Conservation (phyloP, 75 land plant species). For the Selaginella moellendorffii region DNA sequence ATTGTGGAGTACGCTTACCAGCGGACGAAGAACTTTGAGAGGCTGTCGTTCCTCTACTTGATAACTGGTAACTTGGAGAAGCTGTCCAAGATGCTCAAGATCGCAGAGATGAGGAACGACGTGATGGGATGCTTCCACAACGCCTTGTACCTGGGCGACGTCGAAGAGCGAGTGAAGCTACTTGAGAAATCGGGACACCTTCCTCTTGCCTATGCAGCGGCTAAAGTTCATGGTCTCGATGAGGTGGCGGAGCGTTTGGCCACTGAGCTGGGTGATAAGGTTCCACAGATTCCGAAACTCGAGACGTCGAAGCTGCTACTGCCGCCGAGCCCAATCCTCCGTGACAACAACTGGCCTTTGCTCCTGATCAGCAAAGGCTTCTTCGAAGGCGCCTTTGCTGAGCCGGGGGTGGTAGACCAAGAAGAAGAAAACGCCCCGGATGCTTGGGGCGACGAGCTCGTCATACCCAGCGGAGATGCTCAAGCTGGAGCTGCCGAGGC, state of each 20-base stretch:
- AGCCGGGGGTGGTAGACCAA: neutral
- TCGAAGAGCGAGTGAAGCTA: constrained; percentile 1
- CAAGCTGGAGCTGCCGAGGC: constrained; percentile 20
- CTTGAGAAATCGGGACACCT: neutral
- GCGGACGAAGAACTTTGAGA: constrained; percentile 5
- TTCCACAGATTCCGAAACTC: neutral
- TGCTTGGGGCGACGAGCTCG: constrained; percentile 61
- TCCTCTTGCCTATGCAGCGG: neutral
- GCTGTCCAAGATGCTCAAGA: constrained; percentile 9
- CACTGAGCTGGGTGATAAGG: neutral
- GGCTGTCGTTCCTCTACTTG: constrained; percentile 6
- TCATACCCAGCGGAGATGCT: constrained; percentile 27
- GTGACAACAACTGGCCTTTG: constrained; percentile 1
- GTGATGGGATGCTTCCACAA: constrained; percentile 8
- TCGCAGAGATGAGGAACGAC: constrained; percentile 7
- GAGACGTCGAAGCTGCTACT: neutral
- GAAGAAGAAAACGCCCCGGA: constrained; percentile 21
- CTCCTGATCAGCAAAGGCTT: constrained; percentile 4
- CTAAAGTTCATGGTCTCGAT: constrained; percentile 5
- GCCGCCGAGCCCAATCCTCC: neutral
- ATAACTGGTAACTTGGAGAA: neutral
- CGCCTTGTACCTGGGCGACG: constrained; percentile 4
- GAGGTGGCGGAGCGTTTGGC: neutral
- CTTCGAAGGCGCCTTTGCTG: constrained; percentile 1
- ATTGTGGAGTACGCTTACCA: constrained; percentile 8